Evolutionary conservation across 306 rosid genomes (phyloP).

Genomic region (Quercus variabilis): DNA sequence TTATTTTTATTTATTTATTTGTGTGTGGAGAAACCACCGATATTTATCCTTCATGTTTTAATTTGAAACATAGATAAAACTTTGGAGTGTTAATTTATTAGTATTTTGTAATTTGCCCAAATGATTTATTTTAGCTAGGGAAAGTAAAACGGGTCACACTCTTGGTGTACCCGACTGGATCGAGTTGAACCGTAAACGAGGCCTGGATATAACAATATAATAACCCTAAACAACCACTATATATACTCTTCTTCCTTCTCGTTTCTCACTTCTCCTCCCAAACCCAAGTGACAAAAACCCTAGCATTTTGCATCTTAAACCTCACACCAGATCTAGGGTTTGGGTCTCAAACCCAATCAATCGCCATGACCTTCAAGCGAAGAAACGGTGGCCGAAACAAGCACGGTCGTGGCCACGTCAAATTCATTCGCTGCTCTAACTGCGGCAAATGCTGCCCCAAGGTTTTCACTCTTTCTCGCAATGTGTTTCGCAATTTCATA

Average conservation of each 20-base stretch:
- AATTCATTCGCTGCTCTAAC: conserved; percentile 85
- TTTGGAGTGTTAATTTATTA: too few species aligned
- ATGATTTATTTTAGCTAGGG: too few species aligned
- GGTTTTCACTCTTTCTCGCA: conserved; percentile 23
- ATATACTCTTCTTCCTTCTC: neutral
- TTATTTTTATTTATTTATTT: too few species aligned
- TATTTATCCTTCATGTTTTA: too few species aligned
- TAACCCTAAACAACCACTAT: neutral
- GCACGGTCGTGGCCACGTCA: conserved; percentile 95
- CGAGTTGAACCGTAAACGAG: neutral
- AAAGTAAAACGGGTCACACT: too few species aligned
- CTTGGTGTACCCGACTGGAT: neutral
- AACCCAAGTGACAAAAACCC: neutral
- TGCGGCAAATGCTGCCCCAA: conserved; percentile 97
- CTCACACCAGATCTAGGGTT: neutral
- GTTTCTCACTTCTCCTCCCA: too few species aligned
- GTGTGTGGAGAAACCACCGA: too few species aligned
- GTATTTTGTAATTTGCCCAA: too few species aligned
- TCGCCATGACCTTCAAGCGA: conserved; percentile 65
- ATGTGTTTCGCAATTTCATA: neutral
- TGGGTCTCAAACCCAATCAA: neutral
- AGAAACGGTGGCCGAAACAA: conserved; percentile 96
- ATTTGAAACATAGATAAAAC: too few species aligned
- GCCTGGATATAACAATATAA: neutral
- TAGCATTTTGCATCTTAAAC: neutral